Evolutionary conservation across 257 asterid species (phyloP), one percentile per base, ranked within the genome.

Genomic region (Solanum etuberosum): DNA sequence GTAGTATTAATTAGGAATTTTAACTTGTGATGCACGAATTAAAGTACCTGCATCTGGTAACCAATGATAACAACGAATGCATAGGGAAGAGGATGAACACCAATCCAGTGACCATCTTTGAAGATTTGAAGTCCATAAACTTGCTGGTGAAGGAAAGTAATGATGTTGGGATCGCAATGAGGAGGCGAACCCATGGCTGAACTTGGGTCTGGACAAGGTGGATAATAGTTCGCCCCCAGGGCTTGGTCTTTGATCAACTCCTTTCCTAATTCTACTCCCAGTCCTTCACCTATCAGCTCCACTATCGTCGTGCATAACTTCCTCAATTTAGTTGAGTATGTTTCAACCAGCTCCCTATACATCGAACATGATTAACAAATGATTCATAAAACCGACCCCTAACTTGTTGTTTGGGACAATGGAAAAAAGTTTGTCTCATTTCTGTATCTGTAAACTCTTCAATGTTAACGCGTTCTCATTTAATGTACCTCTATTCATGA

Each of bases 181-280:
- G 84, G 89, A 15, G 91, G 88, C 88, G 91, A 12, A 29, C 95
- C 98, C 43, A 93, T 29, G 4, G 95, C 88, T 68, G 87, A 85
- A n/a, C 88, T 90, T 61, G 95, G 98, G 72, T 95, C 94, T 6
- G 97, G 96, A 91, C 97, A 95, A 5, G 92, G 87, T 13, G 93
- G 93, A 77, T 95, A 92, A 88, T 92, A 84, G 82, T 92, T 93
- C 0, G 90, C 94, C 1, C 95, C 87, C 46, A 95, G 25, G 31
- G 92, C 86, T 29, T 93, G 96, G 34, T 61, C 87, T 82, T 88
- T 90, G 57, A 90, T 91, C 7, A 91, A 57, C 21, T 87, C 90
- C 38, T 89, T 76, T 1, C 89, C 92, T 61, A 92, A 85, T 51
- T 88, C 93, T n/a, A 93, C 88, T 34, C 95, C 94, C 42, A 93